Evolutionary conservation across 371 early-diverging fungal species (phyloP), one percentile per base, ranked within the genome.

Genomic region (Saksenaea vasiformis): DNA sequence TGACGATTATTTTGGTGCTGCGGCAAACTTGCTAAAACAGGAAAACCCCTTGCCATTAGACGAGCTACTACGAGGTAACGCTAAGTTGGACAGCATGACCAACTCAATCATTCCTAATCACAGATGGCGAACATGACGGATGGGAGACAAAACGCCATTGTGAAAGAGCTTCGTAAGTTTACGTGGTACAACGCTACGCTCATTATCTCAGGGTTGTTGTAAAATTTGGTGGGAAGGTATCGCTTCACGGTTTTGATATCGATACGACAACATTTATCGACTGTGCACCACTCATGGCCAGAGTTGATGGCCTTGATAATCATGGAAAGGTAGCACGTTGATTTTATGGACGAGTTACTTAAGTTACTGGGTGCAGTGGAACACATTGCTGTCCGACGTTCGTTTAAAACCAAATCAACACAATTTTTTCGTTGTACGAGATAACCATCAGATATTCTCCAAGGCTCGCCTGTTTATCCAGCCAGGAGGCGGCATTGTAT

Each of bases 401-500:
- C 63, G 77, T 34, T 65, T 91, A 19, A 65, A 77, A n/a, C 80
- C 82, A 28, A 72, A 79, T 69, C 59, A 83, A 11, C 91, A 87
- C 62, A 89, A 93, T 68, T 86, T 82, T 56, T 85, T 91, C 69
- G 74, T 78, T 7, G 64, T 71, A 11, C 71, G 82, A 22, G 71
- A 77, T 2, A 73, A 71, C 7, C 60, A 64, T 3, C 37, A 59
- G 22, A 56, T 72, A 24, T 92, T 74, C 60, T 90, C 85, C 44
- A 83, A 85, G 63, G 70, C 94, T 17, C 80, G 90, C 36, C 72
- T 95, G 39, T 87, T 82, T 7, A 85, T 92, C 66, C 88, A 84
- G 65, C 94, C 95, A 5, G 95, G 93, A 65, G 94, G 94, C 56
- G 95, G 94, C 35, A 84, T 94, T 56, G 88, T 88, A 70, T 57